phyloP scores from a whole-genome alignment of 2,329 filamentous ascomycete species.

The Emericellopsis atlantica region DNA sequence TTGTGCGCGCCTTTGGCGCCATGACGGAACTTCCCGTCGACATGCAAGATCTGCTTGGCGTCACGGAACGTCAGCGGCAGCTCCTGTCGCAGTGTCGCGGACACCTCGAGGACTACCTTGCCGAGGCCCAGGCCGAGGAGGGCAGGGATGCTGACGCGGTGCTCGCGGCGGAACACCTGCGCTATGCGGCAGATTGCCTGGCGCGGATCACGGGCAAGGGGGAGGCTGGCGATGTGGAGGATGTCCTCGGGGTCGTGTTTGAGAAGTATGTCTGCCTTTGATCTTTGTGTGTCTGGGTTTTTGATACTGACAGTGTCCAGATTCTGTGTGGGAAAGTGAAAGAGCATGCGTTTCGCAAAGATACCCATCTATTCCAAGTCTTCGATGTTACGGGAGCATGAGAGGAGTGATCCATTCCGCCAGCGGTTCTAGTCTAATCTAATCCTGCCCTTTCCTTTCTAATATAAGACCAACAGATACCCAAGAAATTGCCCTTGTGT shows the following conservation, averaged over 20 bases:
- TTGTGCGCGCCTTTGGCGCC: constrained; percentile 54
- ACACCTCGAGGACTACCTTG: constrained; percentile 63
- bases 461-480: not conserved
- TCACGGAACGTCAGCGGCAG: constrained; percentile 79
- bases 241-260: constrained; percentile 92
- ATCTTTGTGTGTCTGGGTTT: not conserved
- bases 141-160: constrained; percentile 63
- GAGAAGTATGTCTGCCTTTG: constrained; percentile 59
- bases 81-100: constrained; percentile 61
- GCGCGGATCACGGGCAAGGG: constrained; percentile 80
- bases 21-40: constrained; percentile 62
- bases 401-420: not conserved
- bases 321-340: constrained; percentile 33
- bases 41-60: constrained; percentile 75
- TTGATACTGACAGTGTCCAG: constrained; percentile 10
- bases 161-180: constrained; percentile 77
- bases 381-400: not conserved
- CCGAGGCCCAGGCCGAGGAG: constrained; percentile 30
- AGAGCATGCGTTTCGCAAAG: not conserved
- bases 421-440: no score
- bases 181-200: constrained; percentile 67
- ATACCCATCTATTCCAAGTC: not conserved
- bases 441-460: no score
- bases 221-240: constrained; percentile 81
- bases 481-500: not conserved